These are phyloP conservation scores for Rhizophlyctis rosea DNA, from an alignment of 192 early-diverging fungal species.

Conservation along the genomic window DNA sequence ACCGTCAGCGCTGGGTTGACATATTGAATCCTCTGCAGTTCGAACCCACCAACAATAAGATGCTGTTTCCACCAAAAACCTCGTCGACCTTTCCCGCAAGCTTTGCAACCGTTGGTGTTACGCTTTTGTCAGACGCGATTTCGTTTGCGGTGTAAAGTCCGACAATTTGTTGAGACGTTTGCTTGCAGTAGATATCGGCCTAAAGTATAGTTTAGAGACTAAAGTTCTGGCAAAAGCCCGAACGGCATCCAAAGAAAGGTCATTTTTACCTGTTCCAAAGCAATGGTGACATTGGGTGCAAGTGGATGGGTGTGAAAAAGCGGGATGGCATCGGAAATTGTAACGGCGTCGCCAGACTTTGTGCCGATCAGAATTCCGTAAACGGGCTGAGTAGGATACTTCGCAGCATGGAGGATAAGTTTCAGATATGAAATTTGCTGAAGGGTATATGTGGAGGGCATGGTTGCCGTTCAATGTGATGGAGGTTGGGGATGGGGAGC, in stretches of 20 bases:
- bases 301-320: slow-evolving; percentile 80
- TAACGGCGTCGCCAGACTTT: slow-evolving; percentile 18
- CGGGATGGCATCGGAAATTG: slow-evolving; percentile 72
- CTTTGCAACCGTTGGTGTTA: slow-evolving; percentile 48
- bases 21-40: no score
- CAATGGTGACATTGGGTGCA: slow-evolving; percentile 80
- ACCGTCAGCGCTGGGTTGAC: no score
- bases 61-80: slow-evolving; percentile 34
- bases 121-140: slow-evolving; percentile 33
- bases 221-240: slow-evolving; percentile 3
- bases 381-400: slow-evolving; percentile 74
- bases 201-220: slow-evolving; percentile 22
- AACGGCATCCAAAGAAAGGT: background rate
- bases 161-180: slow-evolving; percentile 47
- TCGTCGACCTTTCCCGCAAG: slow-evolving; percentile 51
- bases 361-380: slow-evolving; percentile 73
- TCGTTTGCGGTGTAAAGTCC: slow-evolving; percentile 67
- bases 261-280: slow-evolving; percentile 69
- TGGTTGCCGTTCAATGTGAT: no score
- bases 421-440: slow-evolving; percentile 65
- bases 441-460: slow-evolving; percentile 11
- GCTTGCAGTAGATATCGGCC: slow-evolving; percentile 56
- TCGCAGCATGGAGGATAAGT: slow-evolving; percentile 75
- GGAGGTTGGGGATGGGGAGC: no score
- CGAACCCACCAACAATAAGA: slow-evolving; percentile 56